Evolutionary conservation across 2,329 filamentous ascomycete genomes (phyloP), one percentile per base, ranked within the genome.

Genomic region (Drechslerella dactyloides): DNA sequence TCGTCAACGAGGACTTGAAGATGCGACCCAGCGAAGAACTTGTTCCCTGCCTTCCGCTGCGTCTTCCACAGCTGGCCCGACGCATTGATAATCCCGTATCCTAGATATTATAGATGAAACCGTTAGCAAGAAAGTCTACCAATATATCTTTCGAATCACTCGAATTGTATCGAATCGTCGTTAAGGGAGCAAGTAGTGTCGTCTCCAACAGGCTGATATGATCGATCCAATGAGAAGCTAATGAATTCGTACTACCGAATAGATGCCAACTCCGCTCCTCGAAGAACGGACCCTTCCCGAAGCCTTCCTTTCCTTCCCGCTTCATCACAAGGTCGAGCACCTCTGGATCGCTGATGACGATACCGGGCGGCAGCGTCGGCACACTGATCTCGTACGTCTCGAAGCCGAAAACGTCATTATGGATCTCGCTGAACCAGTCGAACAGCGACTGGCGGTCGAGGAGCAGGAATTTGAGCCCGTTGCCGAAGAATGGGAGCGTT

Each of bases 41-140:
- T 77, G 48, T 78, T 69, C 19, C 87, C 87, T 2, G 86, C 87
- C 76, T 85, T 87, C 51, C 87, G 82, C 79, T 89, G 87, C 1
- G 84, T 79, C 69, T 82, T 84, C 86, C 87, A 89, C 23, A 86
- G 76, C 21, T 87, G 84, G 44, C 87, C 87, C 70, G 88, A 86
- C 24, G 84, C 84, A 74, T 89, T 89, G 78, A 89, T 87, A 74
- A 89, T 89, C 24, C 87, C 87, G 74, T 86, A 82, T 0, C 85
- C 83, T 84, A 52, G 7, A 11, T n/a, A 30, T 30, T 8, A 35
- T 40, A 11, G 2, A n/a, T 33, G 17, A 40, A 50, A 51, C 17
- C 52, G 27, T 33, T 8, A 33, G 27, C 27, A 33, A 33, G 27
- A 8, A 27, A 60, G 59, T 17, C 13, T 48, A 17, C 2, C 21